Conservation (phyloP, 2,329 filamentous ascomycete genomes). For the Lecanicillium sp. region DNA sequence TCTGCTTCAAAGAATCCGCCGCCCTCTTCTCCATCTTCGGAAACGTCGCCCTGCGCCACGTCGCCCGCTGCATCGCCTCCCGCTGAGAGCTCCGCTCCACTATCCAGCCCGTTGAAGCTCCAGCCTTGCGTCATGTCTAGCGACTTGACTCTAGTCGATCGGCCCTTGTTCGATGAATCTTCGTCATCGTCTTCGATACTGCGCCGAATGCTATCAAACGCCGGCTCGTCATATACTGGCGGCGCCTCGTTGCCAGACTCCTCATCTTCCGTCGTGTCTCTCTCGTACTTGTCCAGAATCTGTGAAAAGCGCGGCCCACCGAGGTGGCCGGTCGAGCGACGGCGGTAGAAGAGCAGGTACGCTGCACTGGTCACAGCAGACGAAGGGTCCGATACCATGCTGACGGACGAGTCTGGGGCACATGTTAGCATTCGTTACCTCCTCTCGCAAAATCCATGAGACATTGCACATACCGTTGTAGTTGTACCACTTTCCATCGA, state of each 20-base stretch:
- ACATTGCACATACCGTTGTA: constrained; percentile 65
- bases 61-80: constrained; percentile 33
- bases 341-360: constrained; percentile 93
- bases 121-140: constrained; percentile 31
- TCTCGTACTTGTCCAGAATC: constrained; percentile 58
- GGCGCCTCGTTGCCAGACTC: constrained; percentile 23
- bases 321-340: constrained; percentile 67
- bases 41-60: constrained; percentile 33
- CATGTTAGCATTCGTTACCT: constrained; percentile 28
- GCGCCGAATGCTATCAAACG: constrained; percentile 23
- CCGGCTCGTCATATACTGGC: constrained; percentile 19
- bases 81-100: constrained; percentile 21
- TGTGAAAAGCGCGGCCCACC: constrained; percentile 70
- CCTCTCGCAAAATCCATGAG: not conserved
- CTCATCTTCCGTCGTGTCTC: constrained; percentile 35
- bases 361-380: constrained; percentile 67
- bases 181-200: constrained; percentile 43
- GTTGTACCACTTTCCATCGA: constrained; percentile 85
- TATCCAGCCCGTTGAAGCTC: constrained; percentile 35
- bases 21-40: constrained; percentile 18
- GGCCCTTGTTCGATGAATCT: constrained; percentile 19
- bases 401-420: constrained; percentile 55
- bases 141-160: constrained; percentile 15
- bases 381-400: constrained; percentile 49
- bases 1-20: constrained; percentile 17